phyloP scores from a whole-genome alignment of 148 eudicot genomes.

The Rheum nobile region DNA sequence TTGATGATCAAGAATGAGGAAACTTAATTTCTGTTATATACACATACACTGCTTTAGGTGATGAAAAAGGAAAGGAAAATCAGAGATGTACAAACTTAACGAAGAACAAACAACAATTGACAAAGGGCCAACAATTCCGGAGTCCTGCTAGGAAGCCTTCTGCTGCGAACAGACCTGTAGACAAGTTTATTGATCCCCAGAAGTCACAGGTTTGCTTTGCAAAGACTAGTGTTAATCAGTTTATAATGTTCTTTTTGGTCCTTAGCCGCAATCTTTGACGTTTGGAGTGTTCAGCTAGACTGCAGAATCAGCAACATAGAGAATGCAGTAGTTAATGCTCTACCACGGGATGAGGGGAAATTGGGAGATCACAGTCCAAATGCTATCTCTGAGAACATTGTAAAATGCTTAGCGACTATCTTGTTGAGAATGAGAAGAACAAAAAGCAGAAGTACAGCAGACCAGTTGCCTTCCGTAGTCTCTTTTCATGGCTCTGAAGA shows the following conservation, averaged over 20 bases:
- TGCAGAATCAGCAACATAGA: constrained; percentile 21
- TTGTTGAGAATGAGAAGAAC: constrained; percentile 46
- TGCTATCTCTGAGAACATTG: constrained; percentile 41
- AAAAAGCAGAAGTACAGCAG: constrained; percentile 20
- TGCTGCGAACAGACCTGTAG: constrained; percentile 4
- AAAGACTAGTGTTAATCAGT: background rate
- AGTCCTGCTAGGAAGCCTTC: constrained; percentile 18
- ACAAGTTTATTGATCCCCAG: constrained; percentile 17
- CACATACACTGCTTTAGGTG: background rate
- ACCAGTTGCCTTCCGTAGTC: constrained; percentile 22
- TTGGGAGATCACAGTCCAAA: constrained; percentile 39
- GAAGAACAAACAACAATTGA: constrained; percentile 23
- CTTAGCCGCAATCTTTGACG: background rate
- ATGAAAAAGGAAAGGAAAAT: constrained; percentile 30
- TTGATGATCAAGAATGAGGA: background rate
- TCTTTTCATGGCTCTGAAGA: constrained; percentile 17
- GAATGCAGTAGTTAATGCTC: constrained; percentile 12
- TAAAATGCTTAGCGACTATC: constrained; percentile 46
- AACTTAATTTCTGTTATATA: background rate
- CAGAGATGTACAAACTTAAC: constrained; percentile 16
- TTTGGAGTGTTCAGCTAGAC: constrained; percentile 31
- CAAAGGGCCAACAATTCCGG: constrained; percentile 22
- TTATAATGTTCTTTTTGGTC: background rate
- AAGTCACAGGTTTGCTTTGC: constrained; percentile 2
- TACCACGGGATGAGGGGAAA: constrained; percentile 17